A percentile compares a stretch with the other conserved stretches of the same genome.
These are phyloP conservation scores for Teratosphaeria viscida DNA, from an alignment of 2,329 filamentous ascomycete species.

Conservation along the genomic window DNA sequence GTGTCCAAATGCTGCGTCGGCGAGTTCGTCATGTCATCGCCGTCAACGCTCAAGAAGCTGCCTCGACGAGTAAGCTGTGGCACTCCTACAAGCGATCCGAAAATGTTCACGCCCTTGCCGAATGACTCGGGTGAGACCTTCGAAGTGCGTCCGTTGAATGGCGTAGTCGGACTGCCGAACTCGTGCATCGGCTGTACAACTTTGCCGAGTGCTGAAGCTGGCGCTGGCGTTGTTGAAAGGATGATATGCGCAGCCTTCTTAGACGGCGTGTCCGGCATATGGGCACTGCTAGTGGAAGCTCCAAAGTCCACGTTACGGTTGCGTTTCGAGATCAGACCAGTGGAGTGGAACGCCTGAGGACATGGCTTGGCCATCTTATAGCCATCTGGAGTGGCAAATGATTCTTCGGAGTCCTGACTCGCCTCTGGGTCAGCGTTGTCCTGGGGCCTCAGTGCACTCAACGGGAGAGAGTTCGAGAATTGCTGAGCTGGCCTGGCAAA, in stretches of 20 bases:
- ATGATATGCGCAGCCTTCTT: slow-evolving; percentile 73
- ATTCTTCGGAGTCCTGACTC: slow-evolving; percentile 33
- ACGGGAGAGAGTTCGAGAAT: slow-evolving; percentile 68
- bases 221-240: slow-evolving; percentile 47
- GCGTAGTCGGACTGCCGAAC: slow-evolving; percentile 70
- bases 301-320: slow-evolving; percentile 65
- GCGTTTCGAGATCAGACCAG: slow-evolving; percentile 88
- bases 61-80: slow-evolving; percentile 44
- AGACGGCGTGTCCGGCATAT: slow-evolving; percentile 90
- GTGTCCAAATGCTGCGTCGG: slow-evolving; percentile 45
- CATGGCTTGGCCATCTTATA: slow-evolving; percentile 70
- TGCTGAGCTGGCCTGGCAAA: slow-evolving; percentile 42
- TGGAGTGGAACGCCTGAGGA: slow-evolving; percentile 83
- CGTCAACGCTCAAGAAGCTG: slow-evolving; percentile 74
- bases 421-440: slow-evolving; percentile 32
- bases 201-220: slow-evolving; percentile 45
- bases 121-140: slow-evolving; percentile 59
- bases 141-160: slow-evolving; percentile 56
- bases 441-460: slow-evolving; percentile 48
- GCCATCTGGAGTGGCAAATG: slow-evolving; percentile 62
- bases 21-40: slow-evolving; percentile 57
- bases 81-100: slow-evolving; percentile 45
- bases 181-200: slow-evolving; percentile 56
- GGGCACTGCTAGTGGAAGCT: slow-evolving; percentile 44
- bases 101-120: slow-evolving; percentile 51